Evolutionary conservation across 176 grass and related monocot genomes (phyloP).

Genomic region (Aechmea fasciata): DNA sequence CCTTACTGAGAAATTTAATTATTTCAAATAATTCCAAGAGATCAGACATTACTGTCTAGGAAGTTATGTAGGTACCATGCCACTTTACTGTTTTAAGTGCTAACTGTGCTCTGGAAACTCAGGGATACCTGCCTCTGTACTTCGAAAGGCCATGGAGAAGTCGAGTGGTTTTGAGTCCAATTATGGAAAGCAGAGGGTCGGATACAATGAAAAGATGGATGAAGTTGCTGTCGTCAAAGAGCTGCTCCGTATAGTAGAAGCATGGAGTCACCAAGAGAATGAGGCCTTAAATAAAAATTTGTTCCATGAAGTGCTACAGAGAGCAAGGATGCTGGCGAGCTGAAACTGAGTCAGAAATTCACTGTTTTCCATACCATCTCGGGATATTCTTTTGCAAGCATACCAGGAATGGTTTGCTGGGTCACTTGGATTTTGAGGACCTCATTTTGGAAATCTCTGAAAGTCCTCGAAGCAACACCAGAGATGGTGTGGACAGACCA

Average conservation of each 20-base stretch:
- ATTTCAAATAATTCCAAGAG: background rate
- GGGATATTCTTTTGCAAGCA: background rate
- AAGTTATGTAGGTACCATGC: background rate
- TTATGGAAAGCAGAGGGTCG: conserved; percentile 34
- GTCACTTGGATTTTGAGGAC: background rate
- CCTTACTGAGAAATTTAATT: background rate
- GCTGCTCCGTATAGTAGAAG: conserved; percentile 26
- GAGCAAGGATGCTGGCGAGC: conserved; percentile 31
- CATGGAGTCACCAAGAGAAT: conserved; percentile 22
- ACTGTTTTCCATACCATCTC: background rate
- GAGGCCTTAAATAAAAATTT: conserved; percentile 26
- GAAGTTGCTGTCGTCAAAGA: conserved; percentile 40
- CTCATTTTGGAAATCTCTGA: conserved; percentile 3
- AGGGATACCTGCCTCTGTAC: conserved; percentile 77
- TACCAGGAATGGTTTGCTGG: background rate
- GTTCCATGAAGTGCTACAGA: conserved; percentile 45
- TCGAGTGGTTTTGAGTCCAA: conserved; percentile 70
- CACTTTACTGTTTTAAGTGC: conserved; percentile 1
- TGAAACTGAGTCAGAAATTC: conserved; percentile 16
- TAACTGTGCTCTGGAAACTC: conserved; percentile 14
- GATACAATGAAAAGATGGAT: conserved; percentile 21
- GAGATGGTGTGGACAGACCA: no score
- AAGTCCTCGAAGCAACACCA: background rate
- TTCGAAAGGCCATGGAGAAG: conserved; percentile 66
- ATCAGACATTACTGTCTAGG: no score